Base-by-base conservation (phyloP, 441 rosid genomes). In the Sinapis alba region DNA sequence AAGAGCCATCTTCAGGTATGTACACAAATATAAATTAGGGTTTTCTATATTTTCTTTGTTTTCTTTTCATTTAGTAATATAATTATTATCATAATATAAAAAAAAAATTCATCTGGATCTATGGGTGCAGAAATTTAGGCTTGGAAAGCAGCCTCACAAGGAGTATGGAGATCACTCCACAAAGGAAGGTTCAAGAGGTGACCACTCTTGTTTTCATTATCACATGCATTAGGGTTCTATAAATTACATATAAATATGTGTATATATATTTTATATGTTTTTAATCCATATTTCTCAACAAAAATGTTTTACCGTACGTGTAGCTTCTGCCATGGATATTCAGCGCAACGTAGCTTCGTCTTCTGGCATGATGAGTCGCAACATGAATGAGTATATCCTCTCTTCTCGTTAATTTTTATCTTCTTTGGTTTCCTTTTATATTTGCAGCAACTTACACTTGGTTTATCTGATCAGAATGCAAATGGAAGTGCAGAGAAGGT, bases 1-100 rank as follows among this genome's bases (percentile, higher is more conserved):
- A 96, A 96, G 89, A 96, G 99, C 82, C 99, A 96, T 83, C 99
- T 96, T 81, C 99, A 96, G 97, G 99, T 96, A 78, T 83, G 85
- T 78, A 80, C 79, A 73, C 71, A 32, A 61, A 19, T 16, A 32
- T 50, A 64, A 70, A 58, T 72, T 79, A 57, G 78, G 69, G 76
- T 78, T 83, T 61, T 73, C 60, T 77, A n/a, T n/a, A n/a, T 76
- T 79, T 73, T 73, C 56, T 75, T 75, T 73, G 47, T 30, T 62
- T 56, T 74, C 57, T 30, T 73, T 71, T 54, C 36, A n/a, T 7
- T 20, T 45, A 36, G 47, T 57, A 20, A 3, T 69, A 69, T 36
- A 61, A 60, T 78, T 69, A 47, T 66, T 43, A 74, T 41, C 15
- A 5, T 74, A 16, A 59, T 50, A 69, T 21, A 9, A 6, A 60